Conservation (phyloP, 2,329 filamentous ascomycete genomes). For the Aspergillus ruber region DNA sequence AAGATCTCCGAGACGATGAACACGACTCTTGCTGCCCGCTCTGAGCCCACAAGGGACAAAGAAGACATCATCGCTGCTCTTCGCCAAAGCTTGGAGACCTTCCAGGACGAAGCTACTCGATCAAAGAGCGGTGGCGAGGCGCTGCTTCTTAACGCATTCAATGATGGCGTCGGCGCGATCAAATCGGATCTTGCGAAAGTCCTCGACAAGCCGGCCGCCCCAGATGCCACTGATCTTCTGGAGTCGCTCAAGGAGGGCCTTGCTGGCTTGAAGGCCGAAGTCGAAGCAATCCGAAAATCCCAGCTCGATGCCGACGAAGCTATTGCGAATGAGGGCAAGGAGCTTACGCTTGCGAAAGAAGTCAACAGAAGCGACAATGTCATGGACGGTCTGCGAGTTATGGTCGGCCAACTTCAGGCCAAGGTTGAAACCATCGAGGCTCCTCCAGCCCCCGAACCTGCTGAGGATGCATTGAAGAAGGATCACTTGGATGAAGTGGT, state of each 20-base stretch:
- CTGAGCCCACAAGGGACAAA: constrained; percentile 38
- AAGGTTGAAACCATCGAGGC: constrained; percentile 74
- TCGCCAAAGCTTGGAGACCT: constrained; percentile 37
- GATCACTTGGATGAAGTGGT: constrained; percentile 43
- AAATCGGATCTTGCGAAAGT: constrained; percentile 69
- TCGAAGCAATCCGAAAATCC: constrained; percentile 65
- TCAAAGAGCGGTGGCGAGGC: constrained; percentile 51
- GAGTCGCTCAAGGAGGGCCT: constrained; percentile 81
- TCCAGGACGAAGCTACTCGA: constrained; percentile 48
- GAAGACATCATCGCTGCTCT: constrained; percentile 59
- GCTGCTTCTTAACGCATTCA: constrained; percentile 56
- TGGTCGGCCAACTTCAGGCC: constrained; percentile 73
- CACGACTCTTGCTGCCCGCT: constrained; percentile 27
- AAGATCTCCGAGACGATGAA: constrained; percentile 48
- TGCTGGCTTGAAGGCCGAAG: constrained; percentile 66
- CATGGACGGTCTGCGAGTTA: constrained; percentile 75
- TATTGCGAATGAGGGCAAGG: constrained; percentile 45
- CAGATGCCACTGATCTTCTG: constrained; percentile 83
- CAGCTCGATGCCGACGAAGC: constrained; percentile 46
- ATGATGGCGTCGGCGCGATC: constrained; percentile 67
- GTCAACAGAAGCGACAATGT: constrained; percentile 54
- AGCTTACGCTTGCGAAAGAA: constrained; percentile 53
- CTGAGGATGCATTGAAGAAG: constrained; percentile 40
- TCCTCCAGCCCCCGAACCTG: constrained; percentile 32
- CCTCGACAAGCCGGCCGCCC: constrained; percentile 69